Evolutionary conservation across 345 rosid species (phyloP).

Genomic region (Pugionium cornutum): DNA sequence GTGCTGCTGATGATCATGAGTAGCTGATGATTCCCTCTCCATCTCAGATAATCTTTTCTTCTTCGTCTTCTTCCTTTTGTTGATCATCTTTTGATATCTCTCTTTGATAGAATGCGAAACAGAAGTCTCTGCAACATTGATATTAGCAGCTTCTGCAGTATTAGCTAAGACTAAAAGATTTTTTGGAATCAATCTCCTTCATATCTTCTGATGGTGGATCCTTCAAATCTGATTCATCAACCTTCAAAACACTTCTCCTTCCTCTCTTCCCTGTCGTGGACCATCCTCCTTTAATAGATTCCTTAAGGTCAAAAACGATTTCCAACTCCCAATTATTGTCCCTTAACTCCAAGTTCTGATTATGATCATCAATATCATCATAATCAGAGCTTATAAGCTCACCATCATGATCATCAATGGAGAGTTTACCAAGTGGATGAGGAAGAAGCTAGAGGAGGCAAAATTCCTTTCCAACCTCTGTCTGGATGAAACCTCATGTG

Average conservation of each 20-base stretch:
- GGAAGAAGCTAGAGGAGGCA: conserved; percentile 32
- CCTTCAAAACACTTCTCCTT: conserved; percentile 26
- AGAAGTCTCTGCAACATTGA: conserved; percentile 3
- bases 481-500: conserved; percentile 64
- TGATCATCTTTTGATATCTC: neutral
- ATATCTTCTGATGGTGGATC: conserved; percentile 23
- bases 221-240: conserved; percentile 32
- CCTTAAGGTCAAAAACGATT: conserved; percentile 34
- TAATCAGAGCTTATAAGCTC: conserved; percentile 30
- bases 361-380: conserved; percentile 20
- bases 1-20: conserved; percentile 12
- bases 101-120: conserved; percentile 7
- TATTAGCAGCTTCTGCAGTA: conserved; percentile 23
- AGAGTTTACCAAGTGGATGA: conserved; percentile 22
- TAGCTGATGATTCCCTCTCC: conserved; percentile 32
- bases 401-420: conserved; percentile 34
- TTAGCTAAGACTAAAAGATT: conserved; percentile 42
- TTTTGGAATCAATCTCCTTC: conserved; percentile 34
- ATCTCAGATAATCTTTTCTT: conserved; percentile 43
- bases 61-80: conserved; percentile 37
- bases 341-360: conserved; percentile 32
- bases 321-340: conserved; percentile 8
- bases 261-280: conserved; percentile 45
- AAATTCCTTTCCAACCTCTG: conserved; percentile 54
- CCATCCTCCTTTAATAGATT: conserved; percentile 40